Evolutionary conservation across 2,329 filamentous ascomycete genomes (phyloP).

Genomic region (Tolypocladium capitatum): DNA sequence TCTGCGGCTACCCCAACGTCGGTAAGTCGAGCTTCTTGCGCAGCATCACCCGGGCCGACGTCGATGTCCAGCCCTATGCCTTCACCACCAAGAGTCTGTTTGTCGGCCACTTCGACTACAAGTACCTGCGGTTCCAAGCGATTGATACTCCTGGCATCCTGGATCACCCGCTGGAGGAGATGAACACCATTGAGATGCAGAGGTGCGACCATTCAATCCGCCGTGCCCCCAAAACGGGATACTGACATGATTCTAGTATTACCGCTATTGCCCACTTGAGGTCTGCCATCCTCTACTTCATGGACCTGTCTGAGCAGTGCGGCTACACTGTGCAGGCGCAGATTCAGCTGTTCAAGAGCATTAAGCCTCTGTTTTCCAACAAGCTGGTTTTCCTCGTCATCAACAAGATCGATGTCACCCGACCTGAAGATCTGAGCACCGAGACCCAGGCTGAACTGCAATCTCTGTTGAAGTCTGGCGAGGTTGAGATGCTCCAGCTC

Average conservation of each 20-base stretch:
- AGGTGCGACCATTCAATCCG: constrained; percentile 9
- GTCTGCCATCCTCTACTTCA: constrained; percentile 93
- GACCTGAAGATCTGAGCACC: constrained; percentile 73
- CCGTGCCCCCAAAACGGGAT: not conserved
- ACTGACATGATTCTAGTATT: constrained; percentile 41
- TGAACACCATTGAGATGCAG: constrained; percentile 99
- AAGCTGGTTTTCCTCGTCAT: constrained; percentile 94
- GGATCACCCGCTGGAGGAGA: constrained; percentile 94
- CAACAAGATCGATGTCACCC: constrained; percentile 94
- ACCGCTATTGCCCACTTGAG: constrained; percentile 94
- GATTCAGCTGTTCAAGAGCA: constrained; percentile 89
- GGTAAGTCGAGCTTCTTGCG: constrained; percentile 94
- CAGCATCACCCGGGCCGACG: constrained; percentile 85
- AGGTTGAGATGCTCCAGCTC: constrained; percentile 84
- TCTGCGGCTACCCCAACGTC: constrained; percentile 95
- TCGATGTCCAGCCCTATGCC: constrained; percentile 93
- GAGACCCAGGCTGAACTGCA: constrained; percentile 69
- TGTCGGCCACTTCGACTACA: constrained; percentile 96
- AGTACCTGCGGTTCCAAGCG: constrained; percentile 49
- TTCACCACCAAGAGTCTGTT: constrained; percentile 98
- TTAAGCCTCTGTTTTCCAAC: constrained; percentile 93
- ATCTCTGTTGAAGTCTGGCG: constrained; percentile 67
- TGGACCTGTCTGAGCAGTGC: constrained; percentile 94
- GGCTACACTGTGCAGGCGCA: constrained; percentile 89
- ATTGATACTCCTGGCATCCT: constrained; percentile 98